Evolutionary conservation across 345 rosid species (phyloP), one percentile per base, ranked within the genome.

Genomic region (Dipteronia dyeriana): DNA sequence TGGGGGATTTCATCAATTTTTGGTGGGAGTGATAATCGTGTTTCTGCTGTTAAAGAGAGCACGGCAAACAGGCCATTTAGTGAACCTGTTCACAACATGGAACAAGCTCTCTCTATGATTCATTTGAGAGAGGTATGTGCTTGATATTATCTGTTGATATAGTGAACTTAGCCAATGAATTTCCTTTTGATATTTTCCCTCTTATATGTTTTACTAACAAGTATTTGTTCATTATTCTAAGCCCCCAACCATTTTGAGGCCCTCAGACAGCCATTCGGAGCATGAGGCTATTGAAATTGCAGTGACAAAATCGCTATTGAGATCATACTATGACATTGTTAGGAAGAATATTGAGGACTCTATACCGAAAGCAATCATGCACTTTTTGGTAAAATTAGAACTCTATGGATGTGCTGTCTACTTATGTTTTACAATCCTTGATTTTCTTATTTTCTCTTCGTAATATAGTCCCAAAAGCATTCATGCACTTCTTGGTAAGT

Each of bases 1-100:
- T 97, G 98, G 99, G 97, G 96, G 5, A 89, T 97, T 74, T 88
- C 97, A 45, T 92, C 98, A 66, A 92, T 97, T 75, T 94, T 97
- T 78, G 92, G 99, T 71, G 90, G 93, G 29, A 79, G 82, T 68
- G 97, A 97, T 73, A 82, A 78, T 67, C 89, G 91, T 41, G n/a
- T 74, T 19, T 77, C 84, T 78, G 87, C 84, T 76, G 87, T 86
- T 39, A 97, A 90, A 81, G 98, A 95, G 76, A 88, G 53, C 78
- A 56, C 84, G 39, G 61, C 82, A 51, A 83, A 34, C 88, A 90
- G 87, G 82, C 71, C 86, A 74, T 84, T 64, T 79, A 80, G 69
- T 74, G 97, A 95, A 75, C 83, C 93, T 79, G 86, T 78, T 77
- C 88, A 81, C 14, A 82, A 71, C 81, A 78, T 80, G 81, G 92